Base-by-base conservation (phyloP, 306 rosid genomes). In the Vicia sativa region DNA sequence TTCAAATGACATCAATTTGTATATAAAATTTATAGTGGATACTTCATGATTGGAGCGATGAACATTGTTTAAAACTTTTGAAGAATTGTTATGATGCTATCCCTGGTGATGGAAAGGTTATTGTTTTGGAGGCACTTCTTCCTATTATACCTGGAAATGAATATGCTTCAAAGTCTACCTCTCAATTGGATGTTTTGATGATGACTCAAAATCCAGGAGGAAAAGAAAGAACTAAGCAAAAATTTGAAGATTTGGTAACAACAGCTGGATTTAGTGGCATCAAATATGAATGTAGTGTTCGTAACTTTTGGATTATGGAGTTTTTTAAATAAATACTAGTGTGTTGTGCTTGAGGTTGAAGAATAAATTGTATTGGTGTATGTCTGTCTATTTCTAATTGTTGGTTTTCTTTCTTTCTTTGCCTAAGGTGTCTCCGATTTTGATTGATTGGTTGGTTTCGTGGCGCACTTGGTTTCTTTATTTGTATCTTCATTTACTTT, bases 261-360 rank as follows among this genome's bases (percentile, higher is more conserved):
- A 73, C 3, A 9, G 79, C 83, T 34, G 83, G 91, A 16, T 86
- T 86, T 58, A 57, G 71, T 1, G 80, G 84, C 55, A 61, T 88
- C 19, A 70, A 16, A 65, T 79, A 62, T 63, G 71, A 48, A 7
- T 72, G 84, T 3, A 54, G 1, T 61, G 70, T 73, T 0, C 35
- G 37, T 12, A 73, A 54, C 46, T 48, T 59, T 0, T 81, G 84
- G 81, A 41, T 85, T 15, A 83, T 88, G 78, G 87, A 81, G 71
- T 81, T 88, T 67, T 77, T 66, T 9, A 88, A 88, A 75, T 72
- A n/a, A n/a, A n/a, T n/a, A n/a, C n/a, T n/a, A n/a, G n/a, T n/a
- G n/a, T n/a, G n/a, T n/a, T n/a, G n/a, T n/a, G n/a, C n/a, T n/a
- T n/a, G n/a, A n/a, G n/a, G n/a, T n/a, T n/a, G n/a, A n/a, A n/a